phyloP scores from a whole-genome alignment of 208 protist genomes.

The Trypanosoma boissoni region DNA sequence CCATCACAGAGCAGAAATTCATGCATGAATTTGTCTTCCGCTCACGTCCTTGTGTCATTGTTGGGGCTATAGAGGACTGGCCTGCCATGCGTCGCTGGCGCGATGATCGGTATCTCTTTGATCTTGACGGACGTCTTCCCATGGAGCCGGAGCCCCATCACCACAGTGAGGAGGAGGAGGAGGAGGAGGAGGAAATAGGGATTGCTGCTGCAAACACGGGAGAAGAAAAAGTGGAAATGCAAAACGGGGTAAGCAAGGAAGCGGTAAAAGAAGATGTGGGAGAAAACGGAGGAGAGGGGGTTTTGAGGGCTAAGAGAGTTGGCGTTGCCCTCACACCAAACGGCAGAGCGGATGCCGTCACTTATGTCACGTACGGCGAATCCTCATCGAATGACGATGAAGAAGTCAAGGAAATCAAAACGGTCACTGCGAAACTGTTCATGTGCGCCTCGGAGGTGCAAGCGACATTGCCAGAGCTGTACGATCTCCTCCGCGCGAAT shows the following conservation, averaged over 20 bases:
- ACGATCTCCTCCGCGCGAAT: constrained; percentile 57
- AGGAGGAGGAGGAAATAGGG: constrained; percentile 18
- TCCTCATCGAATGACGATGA: background rate
- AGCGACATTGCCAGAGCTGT: constrained; percentile 73
- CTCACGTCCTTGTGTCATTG: constrained; percentile 76
- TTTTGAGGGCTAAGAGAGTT: constrained; percentile 44
- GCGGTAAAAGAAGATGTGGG: too few relatives aligned
- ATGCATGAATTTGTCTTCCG: constrained; percentile 86
- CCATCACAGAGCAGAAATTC: constrained; percentile 72
- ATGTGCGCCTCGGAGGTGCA: constrained; percentile 77
- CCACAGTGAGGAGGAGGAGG: constrained; percentile 4
- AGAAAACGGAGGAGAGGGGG: too few relatives aligned
- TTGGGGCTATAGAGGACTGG: constrained; percentile 68
- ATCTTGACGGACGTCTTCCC: constrained; percentile 56
- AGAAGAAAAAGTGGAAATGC: too few relatives aligned
- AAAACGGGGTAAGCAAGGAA: too few relatives aligned
- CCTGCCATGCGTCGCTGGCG: constrained; percentile 70
- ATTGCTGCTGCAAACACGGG: background rate
- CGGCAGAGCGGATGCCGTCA: constrained; percentile 87
- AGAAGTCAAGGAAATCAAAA: background rate
- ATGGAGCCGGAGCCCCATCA: background rate
- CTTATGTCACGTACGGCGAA: constrained; percentile 66
- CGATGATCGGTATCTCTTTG: constrained; percentile 73
- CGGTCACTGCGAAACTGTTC: constrained; percentile 63
- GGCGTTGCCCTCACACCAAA: constrained; percentile 91